A percentile compares a stretch with the other conserved stretches of the same genome.
phyloP scores from a whole-genome alignment of 306 rosid genomes.

The Clitoria ternatea region DNA sequence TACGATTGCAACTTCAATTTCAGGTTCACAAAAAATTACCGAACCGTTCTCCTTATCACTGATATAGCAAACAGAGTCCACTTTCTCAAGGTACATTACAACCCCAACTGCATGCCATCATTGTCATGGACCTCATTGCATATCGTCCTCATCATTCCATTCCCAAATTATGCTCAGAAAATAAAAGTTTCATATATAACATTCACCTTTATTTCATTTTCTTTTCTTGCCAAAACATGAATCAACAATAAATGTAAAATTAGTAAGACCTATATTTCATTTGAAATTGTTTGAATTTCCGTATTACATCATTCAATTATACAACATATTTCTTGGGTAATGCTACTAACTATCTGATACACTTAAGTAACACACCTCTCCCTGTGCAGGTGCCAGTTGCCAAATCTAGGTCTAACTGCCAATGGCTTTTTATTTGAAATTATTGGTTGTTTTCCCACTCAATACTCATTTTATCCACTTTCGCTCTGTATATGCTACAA shows the following conservation, averaged over 20 bases:
- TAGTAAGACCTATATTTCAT: background rate
- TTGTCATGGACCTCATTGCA: too few species aligned
- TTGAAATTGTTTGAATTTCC: background rate
- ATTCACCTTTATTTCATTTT: too few species aligned
- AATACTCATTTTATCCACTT: background rate
- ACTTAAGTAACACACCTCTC: constrained; percentile 6
- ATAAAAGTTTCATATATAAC: too few species aligned
- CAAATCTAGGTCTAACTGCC: constrained; percentile 11
- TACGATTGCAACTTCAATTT: too few species aligned
- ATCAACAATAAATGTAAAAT: background rate
- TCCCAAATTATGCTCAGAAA: too few species aligned
- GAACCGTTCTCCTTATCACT: too few species aligned
- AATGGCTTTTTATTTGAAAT: constrained; percentile 7
- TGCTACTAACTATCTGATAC: background rate
- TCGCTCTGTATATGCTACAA: constrained; percentile 15
- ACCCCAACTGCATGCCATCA: too few species aligned
- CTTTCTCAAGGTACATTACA: too few species aligned
- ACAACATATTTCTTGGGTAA: constrained; percentile 22
- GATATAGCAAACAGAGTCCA: too few species aligned
- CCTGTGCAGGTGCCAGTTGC: background rate
- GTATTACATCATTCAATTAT: constrained; percentile 2
- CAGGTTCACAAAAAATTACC: too few species aligned
- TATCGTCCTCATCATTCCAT: too few species aligned
- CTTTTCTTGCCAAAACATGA: background rate
- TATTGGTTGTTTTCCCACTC: constrained; percentile 6